Base-by-base conservation (phyloP, 257 asterid genomes). In the Ligustrum vulgare region DNA sequence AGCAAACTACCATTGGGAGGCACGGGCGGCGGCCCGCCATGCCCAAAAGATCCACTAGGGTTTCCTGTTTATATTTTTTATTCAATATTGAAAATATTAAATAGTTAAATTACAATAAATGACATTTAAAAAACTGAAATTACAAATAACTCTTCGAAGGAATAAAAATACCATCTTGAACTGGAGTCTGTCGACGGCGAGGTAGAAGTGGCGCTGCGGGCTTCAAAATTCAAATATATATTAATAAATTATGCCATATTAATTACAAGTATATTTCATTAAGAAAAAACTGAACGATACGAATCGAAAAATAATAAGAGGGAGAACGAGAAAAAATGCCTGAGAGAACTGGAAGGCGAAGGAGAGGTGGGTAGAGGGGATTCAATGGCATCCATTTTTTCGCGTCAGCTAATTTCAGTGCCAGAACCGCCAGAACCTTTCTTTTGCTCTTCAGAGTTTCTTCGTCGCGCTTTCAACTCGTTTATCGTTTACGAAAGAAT, bases 141-240 rank as follows among this genome's bases (percentile, higher is more conserved):
- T 23, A 70, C 36, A 71, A 74, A 65, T 1, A 33, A 67, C 18
- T 47, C 16, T 56, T 23, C 0, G 37, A 32, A 41, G 58, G 35
- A 43, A 33, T 43, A 34, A 8, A 8, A 5, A 37, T n/a, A 94
- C 98, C 96, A 91, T 89, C 81, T 92, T 94, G 93, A 89, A 94
- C 37, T 89, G 93, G 66, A 82, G 77, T 62, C 98, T 84, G 69
- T 94, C 99, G 69, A 94, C 97, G 63, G 99, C 99, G 32, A 92
- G 98, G 82, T 92, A 94, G 84, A 88, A 92, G 84, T 94, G 99
- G 82, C 96, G 90, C 62, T 89, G 96, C n/a, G 84, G 92, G 66
- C 91, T 93, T 93, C 81, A 76, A 77, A 73, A 22, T 64, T 49
- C 70, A 66, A 16, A 47, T 16, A 72, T 60, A 2, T 11, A 3